Base-by-base conservation (phyloP, 345 rosid species). In the Lepidium sativum region DNA sequence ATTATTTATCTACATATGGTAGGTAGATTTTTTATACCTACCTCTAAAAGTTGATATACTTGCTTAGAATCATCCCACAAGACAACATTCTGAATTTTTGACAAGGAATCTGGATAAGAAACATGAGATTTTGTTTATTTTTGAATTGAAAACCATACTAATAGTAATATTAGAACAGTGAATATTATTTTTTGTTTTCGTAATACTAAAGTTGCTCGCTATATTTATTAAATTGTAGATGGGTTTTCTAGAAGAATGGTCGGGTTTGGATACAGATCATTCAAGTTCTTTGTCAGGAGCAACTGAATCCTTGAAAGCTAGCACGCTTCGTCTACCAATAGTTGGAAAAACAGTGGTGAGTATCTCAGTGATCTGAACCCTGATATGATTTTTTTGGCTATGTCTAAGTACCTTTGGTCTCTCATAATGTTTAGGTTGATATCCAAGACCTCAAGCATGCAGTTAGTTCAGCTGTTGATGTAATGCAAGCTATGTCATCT, bases 321-420 rank as follows among this genome's bases (percentile, higher is more conserved):
- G 97, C 83, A 91, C 94, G 37, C 88, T 95, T 42, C 95, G 96
- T 54, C 88, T 91, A 67, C 99, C 99, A 37, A 85, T 92, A 66
- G 86, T 85, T 69, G 80, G 82, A 20, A 96, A 95, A 54, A 96
- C 97, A 45, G 81, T 84, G 85, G 99, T 95, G 65, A 68, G 74
- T 52, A 49, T 25, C n/a, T 18, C 38, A 33, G 16, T 9, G 52
- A 47, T 59, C 11, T 55, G 9, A 20, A 10, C 32, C 21, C 16
- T 56, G 33, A 64, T 48, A 8, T 63, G 70, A 63, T 31, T 55
- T 8, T 4, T 62, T 62, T 52, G 45, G 40, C 29, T 14, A 29
- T 7, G 20, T 37, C 25, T 21, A 10, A n/a, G 20, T 27, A 10
- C 20, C 5, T 20, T 54, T 5, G 40, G 27, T 11, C 25, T 56